Base-by-base conservation (phyloP, 306 rosid species). In the Acacia acuminata region DNA sequence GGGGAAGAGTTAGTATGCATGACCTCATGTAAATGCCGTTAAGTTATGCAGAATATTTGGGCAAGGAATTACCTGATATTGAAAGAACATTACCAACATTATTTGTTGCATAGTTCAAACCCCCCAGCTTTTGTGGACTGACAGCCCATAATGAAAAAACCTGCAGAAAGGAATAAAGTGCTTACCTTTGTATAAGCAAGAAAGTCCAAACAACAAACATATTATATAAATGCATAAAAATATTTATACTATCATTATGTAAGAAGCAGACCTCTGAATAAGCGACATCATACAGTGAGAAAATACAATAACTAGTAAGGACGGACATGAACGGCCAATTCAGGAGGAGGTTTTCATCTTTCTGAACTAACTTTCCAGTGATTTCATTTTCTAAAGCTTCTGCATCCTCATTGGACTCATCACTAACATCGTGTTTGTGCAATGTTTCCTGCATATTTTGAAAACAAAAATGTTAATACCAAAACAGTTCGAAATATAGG, bases 251-350 rank as follows among this genome's bases (percentile, higher is more conserved):
- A 36, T 36, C 38, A 36, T 36, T 56, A 8, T 8, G 64, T 9
- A 56, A 56, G 25, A 56, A n/a, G 10, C 10, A 56, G 2, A 56
- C 64, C 64, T 56, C 64, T 2, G 64, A n/a, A 56, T 56, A 56
- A 8, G 64, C 64, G 13, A 56, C 22, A 56, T 56, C 30, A 56
- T 56, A 30, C 12, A 56, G 5, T 3, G 64, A 56, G 64, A 56
- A 56, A 56, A 56, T 0, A 27, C 64, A 56, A 73, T 87, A 87
- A 48, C 85, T 86, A 73, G 92, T 43, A 83, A 92, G 86, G 60
- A 93, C 75, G 85, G 98, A 93, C 95, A 95, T 93, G 78, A 93
- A 84, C 5, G 97, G 91, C 98, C 97, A 93, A 78, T 95, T 95
- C 85, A 70, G 75, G n/a, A 93, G 27, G 75, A 93, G 95, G 85